Evolutionary conservation across 305 asterid species (phyloP).

Genomic region (Andrographis paniculata): DNA sequence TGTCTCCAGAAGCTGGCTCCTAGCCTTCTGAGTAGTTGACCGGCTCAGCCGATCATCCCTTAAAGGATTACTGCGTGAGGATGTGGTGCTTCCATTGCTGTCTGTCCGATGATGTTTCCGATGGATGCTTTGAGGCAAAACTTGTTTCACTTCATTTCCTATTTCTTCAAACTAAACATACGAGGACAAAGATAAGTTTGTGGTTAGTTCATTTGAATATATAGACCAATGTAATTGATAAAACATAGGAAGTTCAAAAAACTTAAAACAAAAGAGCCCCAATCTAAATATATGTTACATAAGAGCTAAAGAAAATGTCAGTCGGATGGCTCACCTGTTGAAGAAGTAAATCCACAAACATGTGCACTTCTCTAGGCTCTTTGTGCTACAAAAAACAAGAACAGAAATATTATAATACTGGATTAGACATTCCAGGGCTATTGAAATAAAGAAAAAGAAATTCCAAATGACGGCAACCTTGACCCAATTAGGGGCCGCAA

Average conservation of each 20-base stretch:
- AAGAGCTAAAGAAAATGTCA: not conserved
- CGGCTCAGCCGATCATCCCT: conserved; percentile 64
- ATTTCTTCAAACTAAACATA: conserved; percentile 48
- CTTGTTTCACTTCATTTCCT: conserved; percentile 56
- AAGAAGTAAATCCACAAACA: conserved; percentile 90
- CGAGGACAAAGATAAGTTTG: conserved; percentile 5
- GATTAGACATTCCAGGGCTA: conserved; percentile 11
- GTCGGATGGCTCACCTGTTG: conserved; percentile 52
- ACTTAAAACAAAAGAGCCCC: not conserved
- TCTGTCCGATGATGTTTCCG: conserved; percentile 72
- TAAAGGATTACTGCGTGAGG: conserved; percentile 87
- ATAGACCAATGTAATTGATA: not conserved
- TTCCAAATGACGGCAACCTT: conserved; percentile 38
- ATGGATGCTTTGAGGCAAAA: conserved; percentile 65
- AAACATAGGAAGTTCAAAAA: too few relatives aligned
- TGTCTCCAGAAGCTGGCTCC: conserved; percentile 93
- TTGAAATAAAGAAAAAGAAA: conserved; percentile 11
- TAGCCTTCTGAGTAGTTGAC: conserved; percentile 76
- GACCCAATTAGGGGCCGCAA: conserved; percentile 89
- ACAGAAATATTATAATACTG: conserved; percentile 4
- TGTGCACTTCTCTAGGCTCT: conserved; percentile 98
- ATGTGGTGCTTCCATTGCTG: conserved; percentile 88
- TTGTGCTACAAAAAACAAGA: conserved; percentile 53
- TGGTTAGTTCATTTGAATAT: not conserved
- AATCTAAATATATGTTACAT: not conserved